Evolutionary conservation across 768 basidiomycete genomes (phyloP).

Genomic region (Lentinula lateritia): DNA sequence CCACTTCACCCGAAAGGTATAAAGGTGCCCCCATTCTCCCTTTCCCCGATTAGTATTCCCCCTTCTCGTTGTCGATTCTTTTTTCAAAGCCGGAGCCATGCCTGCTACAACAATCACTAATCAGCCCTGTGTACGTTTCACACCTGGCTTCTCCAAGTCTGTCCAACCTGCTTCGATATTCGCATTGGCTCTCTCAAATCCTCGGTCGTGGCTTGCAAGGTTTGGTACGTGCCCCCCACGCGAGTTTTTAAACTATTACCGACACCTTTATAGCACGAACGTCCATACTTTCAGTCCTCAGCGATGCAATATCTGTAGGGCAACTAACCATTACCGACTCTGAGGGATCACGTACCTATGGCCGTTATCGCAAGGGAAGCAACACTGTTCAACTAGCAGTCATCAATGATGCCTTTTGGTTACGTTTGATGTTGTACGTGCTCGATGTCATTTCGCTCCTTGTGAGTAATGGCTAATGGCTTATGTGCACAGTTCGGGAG

Average conservation of each 20-base stretch:
- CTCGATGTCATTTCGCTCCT: not conserved
- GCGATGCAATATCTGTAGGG: constrained; percentile 52
- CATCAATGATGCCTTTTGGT: constrained; percentile 60
- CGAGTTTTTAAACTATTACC: not conserved
- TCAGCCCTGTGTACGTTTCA: constrained; percentile 36
- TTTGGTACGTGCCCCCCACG: constrained; percentile 32
- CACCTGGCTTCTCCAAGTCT: constrained; percentile 32
- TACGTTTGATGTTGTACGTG: constrained; percentile 56
- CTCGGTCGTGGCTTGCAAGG: constrained; percentile 42
- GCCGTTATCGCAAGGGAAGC: constrained; percentile 49
- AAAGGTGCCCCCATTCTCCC: constrained; percentile 12
- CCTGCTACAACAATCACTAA: constrained; percentile 15
- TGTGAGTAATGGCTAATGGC: constrained; percentile 4
- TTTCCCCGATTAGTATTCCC: constrained; percentile 2
- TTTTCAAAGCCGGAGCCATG: constrained; percentile 21
- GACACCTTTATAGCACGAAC: constrained; percentile 38
- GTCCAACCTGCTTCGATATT: constrained; percentile 39
- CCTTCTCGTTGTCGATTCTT: not conserved
- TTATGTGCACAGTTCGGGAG: constrained; percentile 40
- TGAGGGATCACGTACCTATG: constrained; percentile 55
- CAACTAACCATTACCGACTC: constrained; percentile 59
- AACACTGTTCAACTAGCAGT: constrained; percentile 58
- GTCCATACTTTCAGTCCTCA: constrained; percentile 55
- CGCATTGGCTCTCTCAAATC: constrained; percentile 38
- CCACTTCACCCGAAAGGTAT: not conserved